phyloP scores from a whole-genome alignment of 805 yeast species.

The Metschnikowia cubensis region DNA sequence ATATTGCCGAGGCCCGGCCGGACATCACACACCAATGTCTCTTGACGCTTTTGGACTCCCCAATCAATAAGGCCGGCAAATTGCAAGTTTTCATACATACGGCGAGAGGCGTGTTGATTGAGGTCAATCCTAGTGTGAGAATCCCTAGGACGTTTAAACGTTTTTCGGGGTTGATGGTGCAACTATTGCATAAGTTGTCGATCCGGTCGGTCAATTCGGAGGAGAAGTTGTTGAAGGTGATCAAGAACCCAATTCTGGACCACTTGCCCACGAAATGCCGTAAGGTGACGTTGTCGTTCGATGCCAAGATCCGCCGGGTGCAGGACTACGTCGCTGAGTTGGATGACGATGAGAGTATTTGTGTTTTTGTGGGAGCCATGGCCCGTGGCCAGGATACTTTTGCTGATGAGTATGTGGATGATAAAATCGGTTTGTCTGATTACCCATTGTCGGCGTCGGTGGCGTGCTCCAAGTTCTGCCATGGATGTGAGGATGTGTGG shows the following conservation, averaged over 20 bases:
- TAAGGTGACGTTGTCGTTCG: slow-evolving; percentile 87
- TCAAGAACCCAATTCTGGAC: slow-evolving; percentile 95
- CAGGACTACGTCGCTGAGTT: slow-evolving; percentile 81
- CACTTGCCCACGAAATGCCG: slow-evolving; percentile 96
- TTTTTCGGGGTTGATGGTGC: slow-evolving; percentile 97
- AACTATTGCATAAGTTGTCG: slow-evolving; percentile 83
- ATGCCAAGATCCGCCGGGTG: slow-evolving; percentile 81
- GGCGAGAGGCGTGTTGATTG: slow-evolving; percentile 89
- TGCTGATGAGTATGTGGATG: slow-evolving; percentile 96
- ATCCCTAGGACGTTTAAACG: slow-evolving; percentile 98
- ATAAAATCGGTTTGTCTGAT: slow-evolving; percentile 91
- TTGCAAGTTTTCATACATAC: slow-evolving; percentile 96
- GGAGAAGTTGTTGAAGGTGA: slow-evolving; percentile 88
- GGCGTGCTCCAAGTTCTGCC: slow-evolving; percentile 97
- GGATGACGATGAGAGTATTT: slow-evolving; percentile 86
- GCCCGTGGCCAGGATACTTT: slow-evolving; percentile 97
- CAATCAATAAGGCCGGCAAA: slow-evolving; percentile 95
- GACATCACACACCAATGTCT: slow-evolving; percentile 98
- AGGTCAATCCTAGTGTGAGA: slow-evolving; percentile 93
- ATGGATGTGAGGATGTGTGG: slow-evolving; percentile 99
- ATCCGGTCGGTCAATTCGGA: slow-evolving; percentile 94
- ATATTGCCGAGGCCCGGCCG: slow-evolving; percentile 98
- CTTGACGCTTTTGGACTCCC: slow-evolving; percentile 91
- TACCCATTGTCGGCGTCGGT: slow-evolving; percentile 96
- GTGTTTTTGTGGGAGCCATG: slow-evolving; percentile 99